A percentile compares a stretch with the other conserved stretches of the same genome.
Evolutionary conservation across 129 eudicot genomes (phyloP).

Genomic region (Arctium lappa): DNA sequence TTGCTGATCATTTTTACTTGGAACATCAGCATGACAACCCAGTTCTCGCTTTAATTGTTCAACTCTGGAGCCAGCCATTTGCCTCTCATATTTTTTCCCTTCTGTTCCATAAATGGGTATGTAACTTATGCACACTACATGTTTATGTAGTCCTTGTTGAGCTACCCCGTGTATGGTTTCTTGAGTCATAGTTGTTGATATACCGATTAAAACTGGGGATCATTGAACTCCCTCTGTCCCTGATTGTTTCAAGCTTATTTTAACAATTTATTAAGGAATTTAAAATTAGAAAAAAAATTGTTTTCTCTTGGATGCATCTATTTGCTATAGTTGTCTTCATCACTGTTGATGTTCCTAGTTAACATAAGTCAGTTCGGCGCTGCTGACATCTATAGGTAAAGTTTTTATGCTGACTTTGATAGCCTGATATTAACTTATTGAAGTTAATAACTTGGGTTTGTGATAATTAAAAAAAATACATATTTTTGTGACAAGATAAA

Average conservation of each 20-base stretch:
- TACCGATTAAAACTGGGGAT: neutral
- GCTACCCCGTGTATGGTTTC: neutral
- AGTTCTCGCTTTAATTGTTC: conserved; percentile 80
- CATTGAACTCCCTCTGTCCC: neutral
- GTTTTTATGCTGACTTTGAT: too few relatives aligned
- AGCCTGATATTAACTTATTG: neutral
- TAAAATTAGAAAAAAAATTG: neutral
- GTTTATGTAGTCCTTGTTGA: neutral
- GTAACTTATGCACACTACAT: conserved; percentile 18
- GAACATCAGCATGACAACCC: conserved; percentile 68
- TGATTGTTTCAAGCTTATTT: neutral
- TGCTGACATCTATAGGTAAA: too few relatives aligned
- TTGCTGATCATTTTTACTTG: conserved; percentile 80
- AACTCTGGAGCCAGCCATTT: conserved; percentile 91
- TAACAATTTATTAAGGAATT: neutral
- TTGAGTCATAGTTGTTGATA: neutral
- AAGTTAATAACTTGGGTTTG: neutral
- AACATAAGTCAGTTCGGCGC: neutral
- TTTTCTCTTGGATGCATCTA: neutral
- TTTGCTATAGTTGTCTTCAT: neutral
- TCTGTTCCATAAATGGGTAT: conserved; percentile 87
- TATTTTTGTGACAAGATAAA: neutral
- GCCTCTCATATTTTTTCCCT: conserved; percentile 84
- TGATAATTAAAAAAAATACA: neutral
- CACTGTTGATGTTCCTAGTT: neutral